Percentiles rank a stretch among this genome's conserved stretches.
phyloP scores from a whole-genome alignment of 345 rosid genomes.

The Ceriops tagal region DNA sequence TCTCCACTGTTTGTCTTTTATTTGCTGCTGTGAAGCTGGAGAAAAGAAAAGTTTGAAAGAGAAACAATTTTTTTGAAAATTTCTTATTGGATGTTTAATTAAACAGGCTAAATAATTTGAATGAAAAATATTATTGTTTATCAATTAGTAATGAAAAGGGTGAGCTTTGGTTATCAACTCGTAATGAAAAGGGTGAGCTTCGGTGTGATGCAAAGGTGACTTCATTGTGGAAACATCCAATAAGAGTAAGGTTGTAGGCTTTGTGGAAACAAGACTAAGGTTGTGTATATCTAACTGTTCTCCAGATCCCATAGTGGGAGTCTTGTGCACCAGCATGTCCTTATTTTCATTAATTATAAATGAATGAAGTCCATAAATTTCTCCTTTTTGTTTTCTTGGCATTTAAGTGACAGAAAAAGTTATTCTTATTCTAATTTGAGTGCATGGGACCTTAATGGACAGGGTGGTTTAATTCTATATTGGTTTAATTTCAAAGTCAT shows the following conservation, averaged over 20 bases:
- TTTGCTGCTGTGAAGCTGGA: constrained; percentile 6
- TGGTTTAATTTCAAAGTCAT: background rate
- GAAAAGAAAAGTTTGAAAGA: background rate
- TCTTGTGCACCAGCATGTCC: no score
- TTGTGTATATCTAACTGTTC: no score
- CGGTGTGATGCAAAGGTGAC: no score
- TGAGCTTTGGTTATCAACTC: background rate
- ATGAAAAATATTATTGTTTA: background rate
- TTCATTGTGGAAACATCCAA: no score
- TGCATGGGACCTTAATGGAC: background rate
- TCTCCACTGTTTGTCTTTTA: constrained; percentile 4
- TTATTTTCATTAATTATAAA: no score
- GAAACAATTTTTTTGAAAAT: background rate
- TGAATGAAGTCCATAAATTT: background rate
- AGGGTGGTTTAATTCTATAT: background rate
- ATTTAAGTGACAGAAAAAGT: constrained; percentile 1
- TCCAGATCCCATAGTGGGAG: no score
- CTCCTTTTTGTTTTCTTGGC: constrained; percentile 4
- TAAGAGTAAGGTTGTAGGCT: no score
- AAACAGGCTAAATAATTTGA: constrained; percentile 16
- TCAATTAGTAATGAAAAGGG: no score
- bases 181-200: no score
- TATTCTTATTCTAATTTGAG: background rate
- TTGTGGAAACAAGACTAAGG: no score
- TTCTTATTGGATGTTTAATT: background rate